Evolutionary conservation across 805 yeast genomes (phyloP), one percentile per base, ranked within the genome.

Genomic region (Yarrowia porcina): DNA sequence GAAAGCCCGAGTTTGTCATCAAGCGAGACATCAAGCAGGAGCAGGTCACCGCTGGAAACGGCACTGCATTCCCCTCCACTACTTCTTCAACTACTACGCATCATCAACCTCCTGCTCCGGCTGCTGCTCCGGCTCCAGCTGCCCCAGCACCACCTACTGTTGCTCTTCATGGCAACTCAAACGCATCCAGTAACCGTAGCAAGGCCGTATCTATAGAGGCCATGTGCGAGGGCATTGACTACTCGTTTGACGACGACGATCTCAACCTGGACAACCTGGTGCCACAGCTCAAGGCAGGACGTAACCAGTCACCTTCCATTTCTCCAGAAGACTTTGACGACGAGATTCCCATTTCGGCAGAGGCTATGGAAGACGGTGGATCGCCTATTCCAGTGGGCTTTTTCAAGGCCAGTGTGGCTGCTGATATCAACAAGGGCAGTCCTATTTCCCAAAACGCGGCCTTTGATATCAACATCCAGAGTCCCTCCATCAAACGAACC

Each of bases 201-300:
- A 45, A 44, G 56, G 63, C 63, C 18, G 44, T 59, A 7, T 42
- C 63, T 9, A 59, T 59, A n/a, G 54, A 44, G 21, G 54, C 63
- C 41, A 59, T 59, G 54, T 42, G 52, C 33, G 63, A 44, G 44
- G 52, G 63, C 9, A 27, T 59, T 18, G 63, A 42, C 32, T 44
- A 42, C 63, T 42, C 63, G 18, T 42, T 45, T 13, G 54, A 44
- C 25, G 63, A 44, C 35, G 54, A 44, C 35, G 63, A 44, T 11
- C 54, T 45, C 15, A 38, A 39, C 11, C 38, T 56, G n/a, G 54
- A 59, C 13, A 2, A 32, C 9, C 25, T 45, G n/a, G 44, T 45
- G n/a, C 54, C 52, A 7, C 39, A 41, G 41, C 44, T 42, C 41
- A 59, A 32, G 49, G 35, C 33, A 2, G 44, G 49, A 10, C 30